These are phyloP conservation scores for Clavispora carvajalis DNA, from an alignment of 805 yeast genomes.

Conservation along the genomic window DNA sequence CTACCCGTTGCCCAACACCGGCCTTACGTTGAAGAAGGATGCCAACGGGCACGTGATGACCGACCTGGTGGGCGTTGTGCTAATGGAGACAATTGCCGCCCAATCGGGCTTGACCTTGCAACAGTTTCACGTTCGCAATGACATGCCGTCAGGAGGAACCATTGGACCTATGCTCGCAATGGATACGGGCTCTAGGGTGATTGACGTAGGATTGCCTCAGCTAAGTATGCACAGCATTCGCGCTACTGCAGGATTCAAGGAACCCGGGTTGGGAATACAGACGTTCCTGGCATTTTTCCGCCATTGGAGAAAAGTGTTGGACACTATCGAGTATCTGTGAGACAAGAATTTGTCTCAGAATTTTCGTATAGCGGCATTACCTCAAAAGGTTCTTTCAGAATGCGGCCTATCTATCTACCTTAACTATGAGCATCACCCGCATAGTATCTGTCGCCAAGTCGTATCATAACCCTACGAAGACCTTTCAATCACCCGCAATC, in stretches of 20 bases:
- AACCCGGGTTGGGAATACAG: slow-evolving; percentile 33
- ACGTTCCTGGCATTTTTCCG: slow-evolving; percentile 28
- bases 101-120: slow-evolving; percentile 25
- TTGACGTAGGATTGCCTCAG: slow-evolving; percentile 40
- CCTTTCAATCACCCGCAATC: too few species aligned
- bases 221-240: slow-evolving; percentile 40
- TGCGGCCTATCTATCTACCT: too few species aligned
- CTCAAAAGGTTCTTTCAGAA: too few species aligned
- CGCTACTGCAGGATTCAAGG: slow-evolving; percentile 34
- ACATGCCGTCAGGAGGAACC: slow-evolving; percentile 37
- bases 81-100: slow-evolving; percentile 22
- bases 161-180: slow-evolving; percentile 38
- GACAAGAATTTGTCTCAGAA: too few species aligned
- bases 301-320: slow-evolving; percentile 18
- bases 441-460: too few species aligned
- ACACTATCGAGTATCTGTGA: slow-evolving; percentile 6
- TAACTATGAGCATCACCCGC: too few species aligned
- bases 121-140: slow-evolving; percentile 37
- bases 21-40: slow-evolving; percentile 33
- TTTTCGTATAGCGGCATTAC: too few species aligned
- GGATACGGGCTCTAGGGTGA: slow-evolving; percentile 31
- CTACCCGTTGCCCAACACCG: slow-evolving; percentile 35
- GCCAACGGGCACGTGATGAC: slow-evolving; percentile 35
- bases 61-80: slow-evolving; percentile 26
- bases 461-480: too few species aligned